These are phyloP conservation scores for Dryadomyces quercus-mongolicae DNA, from an alignment of 2,329 filamentous ascomycete species.

Conservation along the genomic window DNA sequence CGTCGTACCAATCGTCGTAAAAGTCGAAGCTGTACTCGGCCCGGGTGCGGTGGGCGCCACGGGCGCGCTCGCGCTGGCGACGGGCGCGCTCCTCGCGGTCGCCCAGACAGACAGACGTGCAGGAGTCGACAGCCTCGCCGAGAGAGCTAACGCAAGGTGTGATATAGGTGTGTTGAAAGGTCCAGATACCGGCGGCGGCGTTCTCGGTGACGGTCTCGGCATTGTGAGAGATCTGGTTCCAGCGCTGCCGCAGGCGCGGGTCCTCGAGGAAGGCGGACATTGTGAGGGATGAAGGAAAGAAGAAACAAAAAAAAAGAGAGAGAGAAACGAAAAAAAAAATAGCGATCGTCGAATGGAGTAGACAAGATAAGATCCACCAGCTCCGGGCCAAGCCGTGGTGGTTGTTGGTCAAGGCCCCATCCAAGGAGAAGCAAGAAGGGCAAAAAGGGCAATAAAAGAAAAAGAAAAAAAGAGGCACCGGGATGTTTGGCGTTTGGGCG, in stretches of 20 bases:
- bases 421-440: too few relatives aligned
- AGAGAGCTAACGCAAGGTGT: conserved; percentile 65
- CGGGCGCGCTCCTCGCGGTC: conserved; percentile 63
- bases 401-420: neutral
- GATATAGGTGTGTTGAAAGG: conserved; percentile 76
- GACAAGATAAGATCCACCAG: neutral
- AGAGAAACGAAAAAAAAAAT: neutral
- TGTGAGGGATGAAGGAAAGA: neutral
- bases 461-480: too few relatives aligned
- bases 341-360: too few relatives aligned
- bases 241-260: conserved; percentile 80
- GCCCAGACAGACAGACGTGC: conserved; percentile 58
- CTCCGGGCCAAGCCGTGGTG: neutral
- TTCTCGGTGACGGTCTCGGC: conserved; percentile 81
- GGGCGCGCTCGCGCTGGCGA: conserved; percentile 51
- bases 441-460: too few relatives aligned
- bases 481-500: neutral
- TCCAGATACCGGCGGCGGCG: conserved; percentile 83
- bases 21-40: conserved; percentile 91
- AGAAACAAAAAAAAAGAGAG: neutral
- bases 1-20: conserved; percentile 89
- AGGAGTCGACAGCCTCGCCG: conserved; percentile 55
- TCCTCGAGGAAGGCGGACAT: conserved; percentile 50
- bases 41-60: conserved; percentile 34
- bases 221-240: conserved; percentile 78